These are phyloP conservation scores for Ammopiptanthus mongolicus DNA, from an alignment of 306 rosid genomes.

Conservation along the genomic window DNA sequence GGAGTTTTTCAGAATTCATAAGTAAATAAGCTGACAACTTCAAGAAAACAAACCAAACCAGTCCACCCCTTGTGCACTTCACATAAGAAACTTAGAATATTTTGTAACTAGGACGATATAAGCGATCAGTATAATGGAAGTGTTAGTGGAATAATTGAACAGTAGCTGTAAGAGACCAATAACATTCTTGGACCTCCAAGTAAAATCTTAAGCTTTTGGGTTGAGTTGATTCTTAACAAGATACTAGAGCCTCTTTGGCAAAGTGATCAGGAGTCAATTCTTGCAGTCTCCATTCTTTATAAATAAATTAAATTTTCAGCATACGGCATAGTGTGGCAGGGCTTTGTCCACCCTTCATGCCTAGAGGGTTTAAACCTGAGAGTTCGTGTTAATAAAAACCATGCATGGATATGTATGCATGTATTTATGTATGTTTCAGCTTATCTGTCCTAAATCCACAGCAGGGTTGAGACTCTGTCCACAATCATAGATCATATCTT, in stretches of 20 bases:
- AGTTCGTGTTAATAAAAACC: background rate
- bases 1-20: background rate
- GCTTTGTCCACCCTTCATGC: background rate
- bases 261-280: background rate
- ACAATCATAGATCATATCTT: constrained; percentile 82
- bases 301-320: background rate
- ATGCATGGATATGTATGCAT: background rate
- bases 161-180: background rate
- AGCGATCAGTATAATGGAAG: background rate
- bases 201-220: background rate
- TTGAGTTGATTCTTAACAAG: background rate
- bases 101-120: background rate
- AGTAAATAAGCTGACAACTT: background rate
- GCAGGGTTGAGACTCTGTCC: constrained; percentile 96
- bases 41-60: background rate
- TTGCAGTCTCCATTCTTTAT: background rate
- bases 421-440: background rate
- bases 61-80: background rate
- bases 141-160: background rate
- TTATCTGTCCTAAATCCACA: constrained; percentile 91
- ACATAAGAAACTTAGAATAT: background rate
- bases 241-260: background rate
- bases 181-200: background rate
- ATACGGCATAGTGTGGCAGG: background rate
- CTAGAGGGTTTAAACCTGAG: background rate